Evolutionary conservation across 371 early-diverging fungal genomes (phyloP), one percentile per base, ranked within the genome.

Genomic region (Mucor racemosus): DNA sequence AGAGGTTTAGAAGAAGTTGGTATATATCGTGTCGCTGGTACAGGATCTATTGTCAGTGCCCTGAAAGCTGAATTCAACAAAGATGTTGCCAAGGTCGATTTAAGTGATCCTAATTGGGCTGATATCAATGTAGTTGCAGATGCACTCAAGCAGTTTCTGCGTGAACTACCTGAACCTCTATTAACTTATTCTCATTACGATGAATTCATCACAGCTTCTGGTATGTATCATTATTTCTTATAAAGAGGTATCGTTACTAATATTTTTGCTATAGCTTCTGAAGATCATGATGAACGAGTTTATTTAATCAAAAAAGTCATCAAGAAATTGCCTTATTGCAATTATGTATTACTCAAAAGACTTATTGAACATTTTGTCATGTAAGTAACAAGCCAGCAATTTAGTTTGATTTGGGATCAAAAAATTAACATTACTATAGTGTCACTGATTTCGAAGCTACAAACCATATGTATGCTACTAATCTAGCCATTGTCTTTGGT

Each of bases 81-180:
- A 40, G 74, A 84, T 40, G 78, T 82, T 0, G 72, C 79, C 0
- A 73, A 74, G 4, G 88, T 93, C 7, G 81, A 93, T 58, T 67
- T 94, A 48, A 74, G 79, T 46, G 72, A 78, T 9, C 89, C 91
- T 26, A 86, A 88, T 26, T 92, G 91, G 84, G 79, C 92, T 68
- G 92, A 91, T 66, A 93, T 94, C 73, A 93, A 94, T 75, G 89
- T 92, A 1, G 85, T 97, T 2, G 95, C 97, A 4, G 96, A 96
- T 60, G 88, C 95, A 38, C 76, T 97, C 69, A 97, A 97, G 76
- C 96, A 94, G 73, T 98, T 95, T 72, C 73, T 98, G 64, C 87
- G 98, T 8, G 96, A 95, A 58, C 71, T 97, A 60, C 98, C 98
- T 1, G 97, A 97, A 66, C 97, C 97, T 1, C 74, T 98, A 44